Base-by-base conservation (phyloP, 768 basidiomycete genomes). In the Boletus huronensis region DNA sequence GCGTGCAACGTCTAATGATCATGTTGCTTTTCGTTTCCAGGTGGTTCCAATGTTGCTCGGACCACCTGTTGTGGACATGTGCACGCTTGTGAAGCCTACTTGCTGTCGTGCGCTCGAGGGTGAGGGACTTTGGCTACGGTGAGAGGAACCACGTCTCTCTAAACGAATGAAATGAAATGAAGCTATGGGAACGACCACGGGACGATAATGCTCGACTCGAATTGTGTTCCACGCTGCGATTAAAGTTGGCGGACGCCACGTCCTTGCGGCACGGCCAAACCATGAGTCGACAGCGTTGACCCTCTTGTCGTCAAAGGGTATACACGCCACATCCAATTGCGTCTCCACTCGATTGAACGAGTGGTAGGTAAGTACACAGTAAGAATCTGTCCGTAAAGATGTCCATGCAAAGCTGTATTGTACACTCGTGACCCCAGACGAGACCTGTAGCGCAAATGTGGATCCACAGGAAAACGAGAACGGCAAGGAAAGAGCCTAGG, bases 201-300 rank as follows among this genome's bases (percentile, higher is more conserved):
- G 8, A 19, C 21, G 21, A 9, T 26, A 41, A 28, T 6, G 34
- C 2, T 14, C 2, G 44, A 52, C 23, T 41, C 42, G 9, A 54
- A 53, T 34, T 28, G 38, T 55, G 41, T 44, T 55, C 36, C 57
- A 44, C 41, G 43, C n/a, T 29, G 50, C 11, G 9, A 40, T 50
- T 21, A 35, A 29, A 41, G 32, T 19, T 32, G 34, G 47, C 2
- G 14, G 23, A 48, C 10, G 21, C 32, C 47, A 19, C n/a, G n/a
- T 36, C 35, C 25, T n/a, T 49, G 36, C 29, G 38, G 38, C 41
- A 39, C 44, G 29, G n/a, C 26, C 10, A 34, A 36, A 23, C 34
- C 21, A 39, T 41, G 51, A 47, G 31, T 19, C 25, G 35, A 6
- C 9, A 28, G 40, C 42, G 7, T 40, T 25, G 44, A 31, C 23